phyloP scores from a whole-genome alignment of 768 basidiomycete species.

The Rhodotorula sphaerocarpa region DNA sequence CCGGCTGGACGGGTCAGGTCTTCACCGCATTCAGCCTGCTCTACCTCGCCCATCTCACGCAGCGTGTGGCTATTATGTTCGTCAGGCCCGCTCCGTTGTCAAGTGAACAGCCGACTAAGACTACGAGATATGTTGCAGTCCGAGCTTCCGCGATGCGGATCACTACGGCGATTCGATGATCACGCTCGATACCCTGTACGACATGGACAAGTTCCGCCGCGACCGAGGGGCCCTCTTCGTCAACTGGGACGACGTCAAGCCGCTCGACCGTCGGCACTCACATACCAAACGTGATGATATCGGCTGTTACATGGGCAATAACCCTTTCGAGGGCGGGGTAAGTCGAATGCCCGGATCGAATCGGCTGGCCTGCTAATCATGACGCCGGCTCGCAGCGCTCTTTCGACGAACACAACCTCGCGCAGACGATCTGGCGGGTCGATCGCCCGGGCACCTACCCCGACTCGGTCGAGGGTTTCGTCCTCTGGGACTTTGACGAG shows the following conservation, averaged over 20 bases:
- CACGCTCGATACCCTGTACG: constrained; percentile 19
- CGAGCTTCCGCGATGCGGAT: constrained; percentile 19
- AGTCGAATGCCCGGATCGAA: background rate
- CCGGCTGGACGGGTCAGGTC: constrained; percentile 18
- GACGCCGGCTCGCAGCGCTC: constrained; percentile 1
- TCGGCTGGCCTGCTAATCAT: background rate
- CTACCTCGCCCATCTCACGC: constrained; percentile 24
- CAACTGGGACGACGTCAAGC: constrained; percentile 32
- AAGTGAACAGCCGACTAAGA: too few species aligned
- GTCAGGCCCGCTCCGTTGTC: background rate
- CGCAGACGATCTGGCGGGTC: constrained; percentile 19
- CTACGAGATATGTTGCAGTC: background rate
- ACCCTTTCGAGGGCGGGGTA: constrained; percentile 21
- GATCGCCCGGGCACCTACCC: background rate
- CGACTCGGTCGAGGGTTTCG: constrained; percentile 12
- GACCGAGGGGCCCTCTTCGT: constrained; percentile 18
- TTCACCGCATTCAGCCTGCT: constrained; percentile 15
- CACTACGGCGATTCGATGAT: constrained; percentile 32
- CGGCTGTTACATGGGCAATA: constrained; percentile 25
- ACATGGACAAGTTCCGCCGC: constrained; percentile 28
- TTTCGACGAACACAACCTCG: constrained; percentile 32
- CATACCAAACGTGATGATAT: constrained; percentile 17
- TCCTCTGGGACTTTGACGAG: constrained; percentile 19
- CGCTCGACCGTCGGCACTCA: constrained; percentile 19
- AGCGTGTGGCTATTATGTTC: constrained; percentile 25